These are phyloP conservation scores for Alternaria arbusti DNA, from an alignment of 2,329 filamentous ascomycete genomes.

Conservation along the genomic window DNA sequence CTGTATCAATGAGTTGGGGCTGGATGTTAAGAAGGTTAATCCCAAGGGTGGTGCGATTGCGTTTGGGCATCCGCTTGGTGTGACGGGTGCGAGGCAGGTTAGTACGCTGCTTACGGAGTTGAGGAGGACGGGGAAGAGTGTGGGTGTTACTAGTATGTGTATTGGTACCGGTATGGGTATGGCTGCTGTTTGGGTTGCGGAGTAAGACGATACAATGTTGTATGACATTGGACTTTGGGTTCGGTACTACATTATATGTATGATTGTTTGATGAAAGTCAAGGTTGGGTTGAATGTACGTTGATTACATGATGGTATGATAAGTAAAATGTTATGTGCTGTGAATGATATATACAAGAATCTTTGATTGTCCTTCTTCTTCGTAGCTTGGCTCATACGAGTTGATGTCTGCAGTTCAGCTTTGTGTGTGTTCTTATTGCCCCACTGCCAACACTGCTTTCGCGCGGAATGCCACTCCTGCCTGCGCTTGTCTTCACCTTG, in stretches of 20 bases:
- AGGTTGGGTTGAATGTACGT: background rate
- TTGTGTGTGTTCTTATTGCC: too few species aligned
- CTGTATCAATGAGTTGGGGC: slow-evolving; percentile 85
- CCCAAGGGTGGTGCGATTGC: slow-evolving; percentile 97
- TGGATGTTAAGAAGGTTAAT: slow-evolving; percentile 89
- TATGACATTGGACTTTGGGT: too few species aligned
- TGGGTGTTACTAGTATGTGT: slow-evolving; percentile 96
- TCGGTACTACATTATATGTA: too few species aligned
- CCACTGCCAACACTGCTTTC: background rate
- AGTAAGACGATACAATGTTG: slow-evolving; percentile 60
- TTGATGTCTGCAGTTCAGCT: background rate
- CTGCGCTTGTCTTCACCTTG: background rate
- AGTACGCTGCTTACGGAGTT: slow-evolving; percentile 91
- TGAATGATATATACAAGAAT: background rate
- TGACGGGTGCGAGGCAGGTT: slow-evolving; percentile 92
- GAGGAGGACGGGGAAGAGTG: slow-evolving; percentile 79
- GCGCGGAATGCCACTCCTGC: background rate
- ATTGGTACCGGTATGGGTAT: slow-evolving; percentile 95
- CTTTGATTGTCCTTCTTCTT: background rate
- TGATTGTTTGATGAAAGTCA: background rate
- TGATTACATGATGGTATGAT: background rate
- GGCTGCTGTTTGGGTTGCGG: slow-evolving; percentile 94
- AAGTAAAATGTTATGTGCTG: background rate
- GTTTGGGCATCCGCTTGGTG: slow-evolving; percentile 93
- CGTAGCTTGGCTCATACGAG: background rate